Conservation (phyloP, 202 grass and related monocot genomes). For the Schoenoplectus tabernaemontani region DNA sequence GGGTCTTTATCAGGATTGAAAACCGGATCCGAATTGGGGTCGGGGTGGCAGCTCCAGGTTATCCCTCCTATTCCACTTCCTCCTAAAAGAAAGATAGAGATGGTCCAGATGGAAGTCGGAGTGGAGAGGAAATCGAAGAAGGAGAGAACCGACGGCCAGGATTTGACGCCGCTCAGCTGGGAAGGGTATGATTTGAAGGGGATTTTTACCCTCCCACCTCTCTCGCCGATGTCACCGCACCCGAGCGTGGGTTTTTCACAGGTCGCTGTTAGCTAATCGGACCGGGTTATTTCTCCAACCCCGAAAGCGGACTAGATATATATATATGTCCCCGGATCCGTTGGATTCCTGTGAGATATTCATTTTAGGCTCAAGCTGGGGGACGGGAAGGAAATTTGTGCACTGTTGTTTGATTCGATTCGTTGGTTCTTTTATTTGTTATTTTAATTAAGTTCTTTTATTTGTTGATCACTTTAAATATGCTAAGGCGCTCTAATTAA, state of each 20-base stretch:
- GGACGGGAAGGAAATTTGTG: not conserved
- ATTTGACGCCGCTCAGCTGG: conserved; percentile 22
- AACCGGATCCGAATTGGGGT: not conserved
- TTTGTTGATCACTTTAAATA: not conserved
- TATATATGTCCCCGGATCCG: not conserved
- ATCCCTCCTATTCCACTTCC: conserved; percentile 21
- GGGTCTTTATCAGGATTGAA: not conserved
- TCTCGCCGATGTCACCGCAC: conserved; percentile 44
- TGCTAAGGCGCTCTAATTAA: not conserved
- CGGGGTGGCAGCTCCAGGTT: not conserved
- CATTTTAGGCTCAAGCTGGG: not conserved
- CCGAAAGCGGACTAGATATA: not conserved
- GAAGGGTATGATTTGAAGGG: conserved; percentile 30
- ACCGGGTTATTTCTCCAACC: not conserved
- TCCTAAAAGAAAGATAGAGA: conserved; percentile 20
- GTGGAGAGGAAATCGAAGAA: not conserved
- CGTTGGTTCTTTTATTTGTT: not conserved
- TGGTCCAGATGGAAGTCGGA: not conserved
- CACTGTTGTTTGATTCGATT: not conserved
- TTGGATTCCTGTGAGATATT: not conserved
- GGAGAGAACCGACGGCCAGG: conserved; percentile 11
- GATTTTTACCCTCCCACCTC: conserved; percentile 44
- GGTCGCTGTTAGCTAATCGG: conserved; percentile 38
- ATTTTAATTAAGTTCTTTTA: no score
- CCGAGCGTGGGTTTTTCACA: conserved; percentile 25